These are phyloP conservation scores for Backusella liffmaniae DNA, from an alignment of 192 early-diverging fungal species.

Conservation along the genomic window DNA sequence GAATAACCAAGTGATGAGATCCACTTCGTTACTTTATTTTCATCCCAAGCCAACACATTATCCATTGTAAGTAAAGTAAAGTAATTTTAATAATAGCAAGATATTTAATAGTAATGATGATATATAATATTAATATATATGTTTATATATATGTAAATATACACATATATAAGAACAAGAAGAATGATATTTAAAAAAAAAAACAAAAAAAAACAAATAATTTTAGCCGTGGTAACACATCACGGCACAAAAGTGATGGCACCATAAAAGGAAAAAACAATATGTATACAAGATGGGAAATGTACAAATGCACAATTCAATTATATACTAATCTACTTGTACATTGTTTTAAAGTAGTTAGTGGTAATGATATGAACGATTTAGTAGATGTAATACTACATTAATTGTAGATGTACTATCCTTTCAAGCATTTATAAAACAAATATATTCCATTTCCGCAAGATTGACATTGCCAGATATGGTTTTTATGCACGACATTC, in stretches of 20 bases:
- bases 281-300: no score
- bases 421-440: neutral
- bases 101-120: neutral
- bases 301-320: no score
- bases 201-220: constrained; percentile 15
- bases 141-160: no score
- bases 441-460: neutral
- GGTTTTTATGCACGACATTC: neutral
- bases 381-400: no score
- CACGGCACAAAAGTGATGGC: neutral
- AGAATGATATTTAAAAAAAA: neutral
- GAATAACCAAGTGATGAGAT: constrained; percentile 52
- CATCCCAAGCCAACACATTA: constrained; percentile 56
- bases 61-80: constrained; percentile 37
- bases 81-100: neutral
- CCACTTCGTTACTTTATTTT: constrained; percentile 54
- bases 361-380: neutral
- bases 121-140: neutral
- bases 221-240: neutral
- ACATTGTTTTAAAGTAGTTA: neutral
- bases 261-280: neutral
- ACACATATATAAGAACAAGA: no score
- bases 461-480: neutral
- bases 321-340: no score
- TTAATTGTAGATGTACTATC: no score